phyloP scores from a whole-genome alignment of 306 rosid species.

The Cicer judaicum region DNA sequence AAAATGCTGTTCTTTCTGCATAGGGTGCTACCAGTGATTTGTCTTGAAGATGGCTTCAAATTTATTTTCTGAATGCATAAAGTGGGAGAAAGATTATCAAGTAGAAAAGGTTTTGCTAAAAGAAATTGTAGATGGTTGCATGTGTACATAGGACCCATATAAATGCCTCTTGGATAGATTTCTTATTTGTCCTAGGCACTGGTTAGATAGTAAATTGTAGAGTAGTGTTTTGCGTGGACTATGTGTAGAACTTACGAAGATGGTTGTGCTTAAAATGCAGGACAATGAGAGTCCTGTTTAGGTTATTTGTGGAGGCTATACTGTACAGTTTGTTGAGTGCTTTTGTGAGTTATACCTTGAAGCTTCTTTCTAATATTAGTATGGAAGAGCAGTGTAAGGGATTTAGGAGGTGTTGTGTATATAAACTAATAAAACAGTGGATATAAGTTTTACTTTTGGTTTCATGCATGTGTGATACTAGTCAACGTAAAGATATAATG shows the following conservation, averaged over 20 bases:
- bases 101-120: slow-evolving; percentile 36
- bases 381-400: slow-evolving; percentile 31
- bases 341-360: slow-evolving; percentile 38
- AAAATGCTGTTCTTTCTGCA: slow-evolving; percentile 65
- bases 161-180: slow-evolving; percentile 27
- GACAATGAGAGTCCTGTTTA: slow-evolving; percentile 42
- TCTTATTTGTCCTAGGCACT: slow-evolving; percentile 39
- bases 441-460: not conserved
- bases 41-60: not conserved
- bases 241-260: slow-evolving; percentile 35
- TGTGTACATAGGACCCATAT: slow-evolving; percentile 24
- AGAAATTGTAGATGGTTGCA: slow-evolving; percentile 38
- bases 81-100: slow-evolving; percentile 11
- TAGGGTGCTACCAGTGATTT: slow-evolving; percentile 44
- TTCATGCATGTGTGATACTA: slow-evolving; percentile 5
- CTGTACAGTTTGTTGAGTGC: slow-evolving; percentile 59
- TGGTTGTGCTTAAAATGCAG: slow-evolving; percentile 39
- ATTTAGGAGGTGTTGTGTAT: slow-evolving; percentile 43
- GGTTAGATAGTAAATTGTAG: slow-evolving; percentile 14
- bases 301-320: slow-evolving; percentile 56
- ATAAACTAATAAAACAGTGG: slow-evolving; percentile 43
- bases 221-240: slow-evolving; percentile 40
- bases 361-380: slow-evolving; percentile 40
- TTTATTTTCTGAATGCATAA: slow-evolving; percentile 28
- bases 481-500: too few species aligned